These are phyloP conservation scores for Ajuga chamaepitys DNA, from an alignment of 257 asterid species.

Conservation along the genomic window DNA sequence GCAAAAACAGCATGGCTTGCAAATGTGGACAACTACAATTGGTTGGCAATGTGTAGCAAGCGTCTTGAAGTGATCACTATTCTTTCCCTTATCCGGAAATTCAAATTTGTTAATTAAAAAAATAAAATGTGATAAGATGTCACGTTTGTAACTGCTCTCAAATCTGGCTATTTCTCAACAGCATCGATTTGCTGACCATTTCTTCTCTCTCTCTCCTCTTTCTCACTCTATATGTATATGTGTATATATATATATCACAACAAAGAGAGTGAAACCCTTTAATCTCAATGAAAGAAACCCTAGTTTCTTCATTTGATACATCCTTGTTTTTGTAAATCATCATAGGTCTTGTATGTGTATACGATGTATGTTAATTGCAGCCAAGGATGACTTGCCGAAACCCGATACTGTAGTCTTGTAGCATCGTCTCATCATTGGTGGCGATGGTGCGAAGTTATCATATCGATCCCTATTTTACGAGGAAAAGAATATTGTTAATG, in stretches of 20 bases:
- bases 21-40: slow-evolving; percentile 16
- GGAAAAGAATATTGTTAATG: too few species aligned
- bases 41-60: slow-evolving; percentile 25
- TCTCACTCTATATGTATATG: too few species aligned
- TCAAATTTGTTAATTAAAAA: background rate
- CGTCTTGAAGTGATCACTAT: slow-evolving; percentile 27
- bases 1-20: background rate
- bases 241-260: background rate
- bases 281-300: background rate
- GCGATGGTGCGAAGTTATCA: too few species aligned
- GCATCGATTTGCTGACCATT: slow-evolving; percentile 23
- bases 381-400: slow-evolving; percentile 66
- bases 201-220: background rate
- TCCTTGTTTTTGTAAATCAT: slow-evolving; percentile 12
- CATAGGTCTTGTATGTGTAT: slow-evolving; percentile 34
- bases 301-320: background rate
- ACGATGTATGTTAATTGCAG: slow-evolving; percentile 31
- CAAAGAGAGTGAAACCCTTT: too few species aligned
- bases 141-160: slow-evolving; percentile 21
- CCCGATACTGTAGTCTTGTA: background rate
- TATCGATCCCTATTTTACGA: too few species aligned
- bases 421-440: too few species aligned
- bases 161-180: slow-evolving; percentile 15
- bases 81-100: slow-evolving; percentile 27
- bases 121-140: slow-evolving; percentile 18